Evolutionary conservation across 495 filamentous ascomycete genomes (phyloP).

Genomic region (Penicillium ochrochloron): DNA sequence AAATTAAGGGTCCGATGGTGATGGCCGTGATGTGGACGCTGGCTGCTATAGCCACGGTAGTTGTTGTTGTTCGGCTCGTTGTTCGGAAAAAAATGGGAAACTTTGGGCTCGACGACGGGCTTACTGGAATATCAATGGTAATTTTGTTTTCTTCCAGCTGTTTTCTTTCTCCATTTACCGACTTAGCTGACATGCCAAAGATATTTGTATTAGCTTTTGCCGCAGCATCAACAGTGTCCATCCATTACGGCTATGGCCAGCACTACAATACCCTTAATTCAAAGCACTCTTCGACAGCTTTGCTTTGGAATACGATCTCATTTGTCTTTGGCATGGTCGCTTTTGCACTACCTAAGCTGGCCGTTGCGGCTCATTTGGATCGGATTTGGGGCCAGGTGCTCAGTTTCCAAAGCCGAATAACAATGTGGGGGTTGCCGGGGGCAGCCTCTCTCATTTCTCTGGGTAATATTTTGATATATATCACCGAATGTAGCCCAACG

Average conservation of each 20-base stretch:
- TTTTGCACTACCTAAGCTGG: slow-evolving; percentile 37
- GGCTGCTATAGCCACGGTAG: slow-evolving; percentile 28
- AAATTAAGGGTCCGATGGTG: slow-evolving; percentile 30
- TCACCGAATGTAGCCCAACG: slow-evolving; percentile 37
- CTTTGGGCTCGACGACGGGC: slow-evolving; percentile 25
- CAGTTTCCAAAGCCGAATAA: slow-evolving; percentile 17
- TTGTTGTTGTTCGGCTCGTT: slow-evolving; percentile 47
- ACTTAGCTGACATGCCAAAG: slow-evolving; percentile 11
- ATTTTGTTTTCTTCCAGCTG: neutral
- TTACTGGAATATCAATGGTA: slow-evolving; percentile 20
- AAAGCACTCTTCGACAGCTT: slow-evolving; percentile 23
- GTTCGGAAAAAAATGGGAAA: slow-evolving; percentile 47
- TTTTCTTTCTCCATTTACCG: too few relatives aligned
- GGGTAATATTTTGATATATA: slow-evolving; percentile 34
- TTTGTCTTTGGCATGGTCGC: slow-evolving; percentile 37
- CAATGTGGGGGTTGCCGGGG: slow-evolving; percentile 28
- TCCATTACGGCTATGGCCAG: slow-evolving; percentile 35
- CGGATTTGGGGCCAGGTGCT: slow-evolving; percentile 30
- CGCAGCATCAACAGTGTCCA: slow-evolving; percentile 26
- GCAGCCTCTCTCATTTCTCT: slow-evolving; percentile 23
- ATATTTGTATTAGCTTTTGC: slow-evolving; percentile 29
- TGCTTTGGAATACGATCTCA: slow-evolving; percentile 28
- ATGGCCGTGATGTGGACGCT: slow-evolving; percentile 44
- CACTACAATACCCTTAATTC: slow-evolving; percentile 25
- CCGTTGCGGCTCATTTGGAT: slow-evolving; percentile 31